A percentile compares a stretch with the other conserved stretches of the same genome.
Evolutionary conservation across 2,329 filamentous ascomycete species (phyloP).

Genomic region (Neonectria punicea): DNA sequence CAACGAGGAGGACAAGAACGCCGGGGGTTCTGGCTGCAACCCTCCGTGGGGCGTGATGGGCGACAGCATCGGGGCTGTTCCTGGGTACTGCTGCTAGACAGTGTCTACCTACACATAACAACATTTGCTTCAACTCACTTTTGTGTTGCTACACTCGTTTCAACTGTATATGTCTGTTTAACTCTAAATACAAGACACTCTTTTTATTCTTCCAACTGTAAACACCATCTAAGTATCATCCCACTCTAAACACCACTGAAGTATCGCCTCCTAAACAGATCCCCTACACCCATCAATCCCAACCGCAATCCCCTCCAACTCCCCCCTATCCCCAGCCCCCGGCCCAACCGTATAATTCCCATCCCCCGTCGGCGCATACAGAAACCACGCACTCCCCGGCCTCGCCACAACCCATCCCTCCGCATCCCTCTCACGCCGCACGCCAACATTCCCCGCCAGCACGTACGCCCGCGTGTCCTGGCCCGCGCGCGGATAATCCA

Average conservation of each 20-base stretch:
- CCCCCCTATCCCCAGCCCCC: conserved; percentile 34
- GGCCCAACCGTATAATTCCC: conserved; percentile 32
- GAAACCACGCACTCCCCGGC: conserved; percentile 54
- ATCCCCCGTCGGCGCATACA: conserved; percentile 50
- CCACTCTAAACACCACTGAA: neutral
- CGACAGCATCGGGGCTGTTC: conserved; percentile 19
- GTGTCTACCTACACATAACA: too few species aligned
- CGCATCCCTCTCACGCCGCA: conserved; percentile 41
- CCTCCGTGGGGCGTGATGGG: conserved; percentile 31
- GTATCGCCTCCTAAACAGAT: neutral
- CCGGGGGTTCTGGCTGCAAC: conserved; percentile 24
- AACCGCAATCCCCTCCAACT: conserved; percentile 34
- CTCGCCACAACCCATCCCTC: conserved; percentile 42
- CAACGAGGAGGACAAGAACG: conserved; percentile 21
- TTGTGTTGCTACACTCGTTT: neutral
- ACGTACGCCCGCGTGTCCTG: conserved; percentile 48
- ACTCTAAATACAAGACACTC: neutral
- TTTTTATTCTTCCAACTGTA: neutral
- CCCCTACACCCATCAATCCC: neutral
- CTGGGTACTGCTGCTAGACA: conserved; percentile 31
- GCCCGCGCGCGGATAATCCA: conserved; percentile 43
- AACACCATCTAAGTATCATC: neutral
- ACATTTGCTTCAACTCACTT: neutral
- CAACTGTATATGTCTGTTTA: neutral
- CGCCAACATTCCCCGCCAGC: conserved; percentile 52